Percentiles rank a stretch among this genome's conserved stretches.
phyloP scores from a whole-genome alignment of 495 filamentous ascomycete genomes.

The Pseudevernia furfuracea region DNA sequence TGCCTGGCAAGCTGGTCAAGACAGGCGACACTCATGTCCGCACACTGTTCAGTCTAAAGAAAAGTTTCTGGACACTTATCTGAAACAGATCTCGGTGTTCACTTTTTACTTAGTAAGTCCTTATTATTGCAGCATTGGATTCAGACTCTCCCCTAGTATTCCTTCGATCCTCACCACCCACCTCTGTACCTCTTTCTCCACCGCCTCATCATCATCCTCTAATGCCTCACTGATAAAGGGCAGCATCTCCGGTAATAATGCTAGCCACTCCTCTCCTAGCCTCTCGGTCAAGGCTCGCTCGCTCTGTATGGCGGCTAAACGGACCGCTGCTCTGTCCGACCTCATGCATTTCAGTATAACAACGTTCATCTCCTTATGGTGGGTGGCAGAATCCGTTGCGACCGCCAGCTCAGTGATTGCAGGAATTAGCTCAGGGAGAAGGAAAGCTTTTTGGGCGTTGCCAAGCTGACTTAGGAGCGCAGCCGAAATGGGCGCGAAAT shows the following conservation, averaged over 20 bases:
- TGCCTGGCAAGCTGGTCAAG: neutral
- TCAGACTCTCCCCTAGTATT: conserved; percentile 77
- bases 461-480: conserved; percentile 63
- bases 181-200: conserved; percentile 76
- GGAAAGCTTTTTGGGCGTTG: conserved; percentile 40
- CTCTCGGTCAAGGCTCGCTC: conserved; percentile 68
- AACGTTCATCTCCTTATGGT: conserved; percentile 79
- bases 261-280: conserved; percentile 87
- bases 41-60: neutral
- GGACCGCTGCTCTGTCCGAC: conserved; percentile 54
- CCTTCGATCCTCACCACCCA: conserved; percentile 85
- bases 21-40: neutral
- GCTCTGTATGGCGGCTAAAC: conserved; percentile 70
- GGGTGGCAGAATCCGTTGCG: conserved; percentile 70
- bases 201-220: conserved; percentile 89
- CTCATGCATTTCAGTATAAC: conserved; percentile 67
- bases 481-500: conserved; percentile 62
- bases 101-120: neutral
- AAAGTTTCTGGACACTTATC: too few relatives aligned
- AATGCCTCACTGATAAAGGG: conserved; percentile 88
- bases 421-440: conserved; percentile 44
- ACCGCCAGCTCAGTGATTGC: conserved; percentile 69
- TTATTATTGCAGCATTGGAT: conserved; percentile 74
- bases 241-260: conserved; percentile 84
- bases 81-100: neutral